Percentiles rank a stretch among this genome's conserved stretches.
These are phyloP conservation scores for Xylaria sp. DNA, from an alignment of 2,329 filamentous ascomycete species.

Conservation along the genomic window DNA sequence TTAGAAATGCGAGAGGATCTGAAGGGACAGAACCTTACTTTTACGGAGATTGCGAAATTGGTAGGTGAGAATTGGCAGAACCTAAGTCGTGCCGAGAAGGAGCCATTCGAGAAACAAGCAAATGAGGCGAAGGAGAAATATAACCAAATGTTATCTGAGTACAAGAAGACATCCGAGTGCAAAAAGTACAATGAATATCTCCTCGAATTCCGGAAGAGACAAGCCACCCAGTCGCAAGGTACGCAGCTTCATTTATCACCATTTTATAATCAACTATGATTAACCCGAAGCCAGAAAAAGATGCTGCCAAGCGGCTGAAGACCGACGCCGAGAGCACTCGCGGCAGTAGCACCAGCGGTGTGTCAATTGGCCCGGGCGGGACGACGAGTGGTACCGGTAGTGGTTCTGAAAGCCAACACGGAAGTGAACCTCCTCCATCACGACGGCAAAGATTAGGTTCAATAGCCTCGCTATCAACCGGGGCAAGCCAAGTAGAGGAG, in stretches of 20 bases:
- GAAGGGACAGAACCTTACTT: constrained; percentile 79
- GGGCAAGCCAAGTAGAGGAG: constrained; percentile 56
- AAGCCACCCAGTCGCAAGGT: constrained; percentile 69
- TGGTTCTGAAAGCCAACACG: constrained; percentile 60
- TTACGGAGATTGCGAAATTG: constrained; percentile 85
- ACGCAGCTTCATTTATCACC: constrained; percentile 35
- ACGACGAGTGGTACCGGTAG: constrained; percentile 57
- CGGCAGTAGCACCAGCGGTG: constrained; percentile 57
- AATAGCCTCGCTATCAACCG: constrained; percentile 56
- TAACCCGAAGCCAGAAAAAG: constrained; percentile 55
- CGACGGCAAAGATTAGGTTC: constrained; percentile 63
- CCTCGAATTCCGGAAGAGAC: constrained; percentile 80
- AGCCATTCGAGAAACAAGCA: constrained; percentile 77
- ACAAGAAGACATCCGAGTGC: constrained; percentile 80
- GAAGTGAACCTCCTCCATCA: constrained; percentile 60
- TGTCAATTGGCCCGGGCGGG: constrained; percentile 55
- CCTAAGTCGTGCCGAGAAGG: constrained; percentile 73
- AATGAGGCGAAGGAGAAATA: constrained; percentile 81
- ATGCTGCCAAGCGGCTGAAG: constrained; percentile 62
- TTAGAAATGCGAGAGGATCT: constrained; percentile 80
- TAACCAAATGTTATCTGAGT: constrained; percentile 75
- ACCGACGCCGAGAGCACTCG: constrained; percentile 54
- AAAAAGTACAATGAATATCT: constrained; percentile 77
- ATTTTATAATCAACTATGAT: constrained; percentile 29
- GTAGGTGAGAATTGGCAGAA: constrained; percentile 87